Conservation (phyloP, 768 basidiomycete genomes). For the Pulveroboletus sp. region DNA sequence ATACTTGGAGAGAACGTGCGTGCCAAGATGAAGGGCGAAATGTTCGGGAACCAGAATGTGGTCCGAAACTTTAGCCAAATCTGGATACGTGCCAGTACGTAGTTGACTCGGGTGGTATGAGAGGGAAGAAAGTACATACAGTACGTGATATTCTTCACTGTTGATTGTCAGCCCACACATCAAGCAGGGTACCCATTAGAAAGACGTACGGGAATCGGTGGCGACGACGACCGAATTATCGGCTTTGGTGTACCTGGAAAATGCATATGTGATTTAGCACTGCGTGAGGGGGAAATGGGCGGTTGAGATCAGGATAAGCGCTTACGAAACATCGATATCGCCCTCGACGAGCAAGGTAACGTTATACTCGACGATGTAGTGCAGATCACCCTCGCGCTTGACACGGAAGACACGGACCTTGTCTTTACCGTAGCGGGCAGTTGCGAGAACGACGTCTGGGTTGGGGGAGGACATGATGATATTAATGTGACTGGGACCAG, state of each 20-base stretch:
- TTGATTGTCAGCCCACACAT: background rate
- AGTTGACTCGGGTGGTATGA: background rate
- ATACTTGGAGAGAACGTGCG: constrained; percentile 79
- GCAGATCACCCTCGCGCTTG: constrained; percentile 61
- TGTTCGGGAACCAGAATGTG: constrained; percentile 78
- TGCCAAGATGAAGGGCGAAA: constrained; percentile 84
- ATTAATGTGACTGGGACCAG: background rate
- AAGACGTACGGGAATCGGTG: constrained; percentile 78
- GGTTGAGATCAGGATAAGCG: background rate
- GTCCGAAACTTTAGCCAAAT: constrained; percentile 85
- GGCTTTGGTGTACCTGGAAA: constrained; percentile 71
- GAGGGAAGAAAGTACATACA: constrained; percentile 34
- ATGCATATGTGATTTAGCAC: no score
- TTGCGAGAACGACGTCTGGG: constrained; percentile 31
- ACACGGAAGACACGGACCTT: constrained; percentile 83
- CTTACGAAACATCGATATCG: constrained; percentile 68
- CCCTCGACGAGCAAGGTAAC: constrained; percentile 81
- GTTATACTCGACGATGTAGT: constrained; percentile 81
- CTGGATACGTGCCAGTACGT: constrained; percentile 31
- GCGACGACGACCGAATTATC: constrained; percentile 88
- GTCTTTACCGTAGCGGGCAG: constrained; percentile 83
- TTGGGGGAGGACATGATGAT: constrained; percentile 27
- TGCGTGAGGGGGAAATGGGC: background rate
- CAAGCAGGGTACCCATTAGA: background rate
- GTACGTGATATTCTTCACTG: constrained; percentile 69